Conservation (phyloP, 2,329 filamentous ascomycete genomes). For the Botrytis paeoniae region DNA sequence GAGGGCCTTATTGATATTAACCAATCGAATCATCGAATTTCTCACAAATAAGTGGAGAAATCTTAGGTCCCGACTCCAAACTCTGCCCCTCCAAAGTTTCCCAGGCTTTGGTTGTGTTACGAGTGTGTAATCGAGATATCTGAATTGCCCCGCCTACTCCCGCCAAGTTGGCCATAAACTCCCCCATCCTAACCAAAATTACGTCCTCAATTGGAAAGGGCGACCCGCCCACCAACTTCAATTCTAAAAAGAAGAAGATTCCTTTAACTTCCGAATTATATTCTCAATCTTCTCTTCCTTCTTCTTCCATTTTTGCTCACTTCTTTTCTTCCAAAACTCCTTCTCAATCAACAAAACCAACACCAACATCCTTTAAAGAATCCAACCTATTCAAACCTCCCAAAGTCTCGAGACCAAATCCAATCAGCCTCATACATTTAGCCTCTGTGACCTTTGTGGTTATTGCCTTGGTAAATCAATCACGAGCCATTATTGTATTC, state of each 20-base stretch:
- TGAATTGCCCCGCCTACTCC: constrained; percentile 14
- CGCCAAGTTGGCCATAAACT: constrained; percentile 19
- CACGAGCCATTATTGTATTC: background rate
- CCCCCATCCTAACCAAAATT: constrained; percentile 21
- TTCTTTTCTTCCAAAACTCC: background rate
- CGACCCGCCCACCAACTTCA: constrained; percentile 17
- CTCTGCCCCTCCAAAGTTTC: constrained; percentile 11
- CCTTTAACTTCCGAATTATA: background rate
- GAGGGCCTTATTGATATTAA: background rate
- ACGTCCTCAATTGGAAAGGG: constrained; percentile 22
- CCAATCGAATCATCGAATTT: background rate
- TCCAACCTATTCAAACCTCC: constrained; percentile 20
- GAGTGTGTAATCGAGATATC: background rate
- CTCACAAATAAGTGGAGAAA: background rate
- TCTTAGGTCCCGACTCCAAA: background rate
- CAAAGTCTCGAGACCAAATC: constrained; percentile 31
- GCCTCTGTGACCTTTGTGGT: constrained; percentile 36
- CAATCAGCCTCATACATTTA: constrained; percentile 36
- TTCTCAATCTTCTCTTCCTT: background rate
- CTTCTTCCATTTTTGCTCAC: background rate
- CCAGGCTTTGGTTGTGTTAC: constrained; percentile 2
- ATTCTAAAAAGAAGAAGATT: constrained; percentile 1
- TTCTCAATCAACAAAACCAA: background rate
- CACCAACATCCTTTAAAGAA: background rate
- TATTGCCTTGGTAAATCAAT: constrained; percentile 34